Base-by-base conservation (phyloP, 73 alveolate species). In the Paramecium biaurelia region DNA sequence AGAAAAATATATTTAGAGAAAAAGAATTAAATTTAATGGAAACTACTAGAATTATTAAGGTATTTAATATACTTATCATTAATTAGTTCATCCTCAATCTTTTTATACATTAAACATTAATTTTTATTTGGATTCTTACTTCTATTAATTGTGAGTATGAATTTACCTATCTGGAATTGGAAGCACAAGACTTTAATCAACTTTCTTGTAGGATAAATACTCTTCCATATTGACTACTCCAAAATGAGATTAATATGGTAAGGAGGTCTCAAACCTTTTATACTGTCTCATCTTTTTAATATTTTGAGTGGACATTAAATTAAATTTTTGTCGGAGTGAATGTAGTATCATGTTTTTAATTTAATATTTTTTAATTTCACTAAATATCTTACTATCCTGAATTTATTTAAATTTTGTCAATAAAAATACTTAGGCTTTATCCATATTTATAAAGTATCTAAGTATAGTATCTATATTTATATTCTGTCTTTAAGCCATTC, bases 101-200 rank as follows among this genome's bases (percentile, higher is more conserved):
- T 74, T 74, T 10, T 74, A 15, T 5, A 68, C 63, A 74, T 41
- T 74, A 18, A 37, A 74, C 18, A 74, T 37, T 34, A 74, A 41
- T 74, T 58, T 74, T 41, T 74, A 20, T 74, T 74, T 12, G 32
- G 57, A 35, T 59, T 70, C 43, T 70, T 28, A 35, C 4, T 28
- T 32, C 47, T 58, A 58, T 70, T 0, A 70, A 23, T 70, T 23
- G 15, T 23, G 5, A 23, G 1, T 12, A 23, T 18, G 5, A 28
- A 47, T 53, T 32, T 63, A 63, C 87, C 59, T 74, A 41, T 37
- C 32, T 34, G 87, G 67, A 37, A 10, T 7, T 74, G 87, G 87
- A 34, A 74, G 87, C 26, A 24, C n/a, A n/a, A n/a, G n/a, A n/a
- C n/a, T 4, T 18, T 35, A 28, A 32, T 70, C 28, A 32, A 30